A percentile compares a stretch with the other conserved stretches of the same genome.
Evolutionary conservation across 1,284 basidiomycete species (phyloP).

Genomic region (Somion occarium): DNA sequence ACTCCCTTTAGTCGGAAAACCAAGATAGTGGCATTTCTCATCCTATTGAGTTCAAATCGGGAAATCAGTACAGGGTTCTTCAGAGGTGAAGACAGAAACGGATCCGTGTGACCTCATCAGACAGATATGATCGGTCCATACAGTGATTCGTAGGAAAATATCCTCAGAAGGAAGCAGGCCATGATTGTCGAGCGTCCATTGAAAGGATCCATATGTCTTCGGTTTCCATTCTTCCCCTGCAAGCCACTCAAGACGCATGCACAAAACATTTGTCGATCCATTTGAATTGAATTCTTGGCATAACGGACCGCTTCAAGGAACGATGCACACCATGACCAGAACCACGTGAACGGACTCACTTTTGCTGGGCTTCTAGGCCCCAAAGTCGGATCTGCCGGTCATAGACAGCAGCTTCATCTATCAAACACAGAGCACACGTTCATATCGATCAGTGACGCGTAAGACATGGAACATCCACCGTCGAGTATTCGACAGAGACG

Average conservation of each 20-base stretch:
- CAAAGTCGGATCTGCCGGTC: constrained; percentile 97
- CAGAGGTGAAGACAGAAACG: neutral
- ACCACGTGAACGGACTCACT: constrained; percentile 41
- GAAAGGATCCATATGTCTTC: no score
- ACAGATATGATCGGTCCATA: no score
- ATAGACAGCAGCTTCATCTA: constrained; percentile 85
- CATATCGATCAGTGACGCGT: neutral
- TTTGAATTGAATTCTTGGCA: no score
- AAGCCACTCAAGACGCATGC: no score
- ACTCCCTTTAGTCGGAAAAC: constrained; percentile 79
- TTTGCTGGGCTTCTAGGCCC: constrained; percentile 96
- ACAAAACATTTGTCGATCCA: no score
- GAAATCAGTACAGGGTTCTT: neutral
- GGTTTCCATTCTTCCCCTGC: no score
- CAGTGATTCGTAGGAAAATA: neutral
- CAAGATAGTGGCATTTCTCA: constrained; percentile 91
- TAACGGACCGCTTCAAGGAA: neutral
- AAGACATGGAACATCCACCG: constrained; percentile 2
- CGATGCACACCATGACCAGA: neutral
- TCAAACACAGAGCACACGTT: constrained; percentile 1
- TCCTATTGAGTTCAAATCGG: constrained; percentile 43
- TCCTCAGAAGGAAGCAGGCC: neutral
- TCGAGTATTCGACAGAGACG: neutral
- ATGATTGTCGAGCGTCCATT: no score
- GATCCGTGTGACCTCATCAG: neutral